Percentiles rank a stretch among this genome's conserved stretches.
phyloP scores from a whole-genome alignment of 306 rosid genomes.

The Dalbergia cultrata region DNA sequence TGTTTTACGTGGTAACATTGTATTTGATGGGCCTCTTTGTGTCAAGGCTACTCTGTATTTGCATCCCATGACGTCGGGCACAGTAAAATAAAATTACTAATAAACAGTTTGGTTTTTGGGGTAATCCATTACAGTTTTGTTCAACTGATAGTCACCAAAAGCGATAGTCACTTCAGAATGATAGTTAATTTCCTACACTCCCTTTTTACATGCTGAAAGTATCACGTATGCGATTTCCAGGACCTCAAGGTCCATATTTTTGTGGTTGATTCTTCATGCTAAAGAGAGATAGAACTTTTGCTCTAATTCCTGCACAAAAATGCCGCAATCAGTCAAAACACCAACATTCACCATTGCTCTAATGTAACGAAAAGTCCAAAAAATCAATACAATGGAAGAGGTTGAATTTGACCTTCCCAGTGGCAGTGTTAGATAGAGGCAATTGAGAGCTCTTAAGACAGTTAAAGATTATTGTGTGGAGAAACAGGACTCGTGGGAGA shows the following conservation, averaged over 20 bases:
- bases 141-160: too few species aligned
- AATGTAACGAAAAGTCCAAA: neutral
- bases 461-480: conserved; percentile 36
- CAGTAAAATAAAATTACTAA: too few species aligned
- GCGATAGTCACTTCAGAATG: neutral
- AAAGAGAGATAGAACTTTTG: neutral
- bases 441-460: conserved; percentile 29
- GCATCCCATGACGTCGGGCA: too few species aligned
- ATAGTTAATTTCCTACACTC: neutral
- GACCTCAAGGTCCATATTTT: too few species aligned
- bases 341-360: neutral
- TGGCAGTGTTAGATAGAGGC: neutral
- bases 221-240: too few species aligned
- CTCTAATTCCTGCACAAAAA: too few species aligned
- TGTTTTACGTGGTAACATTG: conserved; percentile 11
- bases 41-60: conserved; percentile 58
- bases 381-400: neutral
- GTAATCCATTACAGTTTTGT: too few species aligned
- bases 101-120: too few species aligned
- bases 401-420: neutral
- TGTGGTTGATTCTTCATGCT: neutral
- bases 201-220: neutral
- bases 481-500: conserved; percentile 53
- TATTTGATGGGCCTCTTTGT: conserved; percentile 38
- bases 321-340: conserved; percentile 1